Conservation (phyloP, 352 stramenopile species). For the Phytophthora tentaculata region DNA sequence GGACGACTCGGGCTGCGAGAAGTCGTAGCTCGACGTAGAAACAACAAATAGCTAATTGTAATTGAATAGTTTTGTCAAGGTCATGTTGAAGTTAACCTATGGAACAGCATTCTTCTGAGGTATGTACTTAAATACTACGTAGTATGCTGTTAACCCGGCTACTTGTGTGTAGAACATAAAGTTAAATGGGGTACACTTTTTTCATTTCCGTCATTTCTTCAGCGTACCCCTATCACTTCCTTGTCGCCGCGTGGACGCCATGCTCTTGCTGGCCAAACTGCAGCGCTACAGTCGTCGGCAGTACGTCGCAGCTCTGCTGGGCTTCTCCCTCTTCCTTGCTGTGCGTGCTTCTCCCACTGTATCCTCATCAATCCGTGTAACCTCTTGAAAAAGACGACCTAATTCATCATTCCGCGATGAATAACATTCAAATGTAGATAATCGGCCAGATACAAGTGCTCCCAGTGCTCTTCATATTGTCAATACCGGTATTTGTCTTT, state of each 20-base stretch:
- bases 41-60: slow-evolving; percentile 28
- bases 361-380: background rate
- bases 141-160: background rate
- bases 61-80: slow-evolving; percentile 31
- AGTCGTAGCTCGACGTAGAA: slow-evolving; percentile 22
- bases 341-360: slow-evolving; percentile 17
- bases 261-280: slow-evolving; percentile 38
- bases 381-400: background rate
- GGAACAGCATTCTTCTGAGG: background rate
- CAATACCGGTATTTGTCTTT: slow-evolving; percentile 44
- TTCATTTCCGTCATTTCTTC: slow-evolving; percentile 7
- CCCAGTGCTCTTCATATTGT: slow-evolving; percentile 38
- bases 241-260: slow-evolving; percentile 20
- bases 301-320: slow-evolving; percentile 20
- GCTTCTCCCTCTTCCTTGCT: slow-evolving; percentile 30
- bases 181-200: slow-evolving; percentile 1
- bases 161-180: background rate
- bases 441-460: slow-evolving; percentile 31
- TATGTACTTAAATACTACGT: too few relatives aligned
- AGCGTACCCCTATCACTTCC: background rate
- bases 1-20: slow-evolving; percentile 42
- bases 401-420: slow-evolving; percentile 1
- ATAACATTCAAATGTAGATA: slow-evolving; percentile 36
- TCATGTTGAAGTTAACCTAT: slow-evolving; percentile 27
- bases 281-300: slow-evolving; percentile 42